These are phyloP conservation scores for Rhodomyrtus tomentosa DNA, from an alignment of 345 rosid genomes.

Conservation along the genomic window DNA sequence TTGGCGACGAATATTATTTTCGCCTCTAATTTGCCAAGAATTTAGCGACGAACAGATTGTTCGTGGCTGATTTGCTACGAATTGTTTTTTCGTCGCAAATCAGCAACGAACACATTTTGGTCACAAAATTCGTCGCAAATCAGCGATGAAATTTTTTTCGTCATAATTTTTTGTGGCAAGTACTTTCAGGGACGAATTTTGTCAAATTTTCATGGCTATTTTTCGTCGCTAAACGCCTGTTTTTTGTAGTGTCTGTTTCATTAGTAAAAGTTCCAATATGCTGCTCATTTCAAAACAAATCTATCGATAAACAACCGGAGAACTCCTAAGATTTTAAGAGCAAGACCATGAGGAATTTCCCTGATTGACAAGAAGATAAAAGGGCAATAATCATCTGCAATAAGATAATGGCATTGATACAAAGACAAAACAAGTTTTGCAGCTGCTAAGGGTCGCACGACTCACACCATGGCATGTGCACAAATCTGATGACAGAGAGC, in stretches of 20 bases:
- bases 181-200: too few species aligned
- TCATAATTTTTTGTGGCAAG: too few species aligned
- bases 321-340: neutral
- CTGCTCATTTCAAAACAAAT: neutral
- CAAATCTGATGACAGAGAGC: conserved; percentile 81
- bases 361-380: neutral
- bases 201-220: neutral
- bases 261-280: neutral
- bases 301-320: neutral
- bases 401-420: conserved; percentile 40
- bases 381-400: conserved; percentile 52
- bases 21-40: too few species aligned
- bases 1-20: too few species aligned
- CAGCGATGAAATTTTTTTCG: too few species aligned
- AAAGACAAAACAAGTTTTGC: conserved; percentile 80
- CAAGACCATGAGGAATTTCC: neutral
- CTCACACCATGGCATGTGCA: conserved; percentile 94
- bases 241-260: neutral
- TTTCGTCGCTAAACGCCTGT: neutral
- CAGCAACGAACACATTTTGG: too few species aligned
- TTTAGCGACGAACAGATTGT: too few species aligned
- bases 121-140: too few species aligned
- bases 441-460: conserved; percentile 75
- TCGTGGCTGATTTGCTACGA: too few species aligned
- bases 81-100: too few species aligned